Evolutionary conservation across 2,329 filamentous ascomycete genomes (phyloP).

Genomic region (Phialophora verrucosa): DNA sequence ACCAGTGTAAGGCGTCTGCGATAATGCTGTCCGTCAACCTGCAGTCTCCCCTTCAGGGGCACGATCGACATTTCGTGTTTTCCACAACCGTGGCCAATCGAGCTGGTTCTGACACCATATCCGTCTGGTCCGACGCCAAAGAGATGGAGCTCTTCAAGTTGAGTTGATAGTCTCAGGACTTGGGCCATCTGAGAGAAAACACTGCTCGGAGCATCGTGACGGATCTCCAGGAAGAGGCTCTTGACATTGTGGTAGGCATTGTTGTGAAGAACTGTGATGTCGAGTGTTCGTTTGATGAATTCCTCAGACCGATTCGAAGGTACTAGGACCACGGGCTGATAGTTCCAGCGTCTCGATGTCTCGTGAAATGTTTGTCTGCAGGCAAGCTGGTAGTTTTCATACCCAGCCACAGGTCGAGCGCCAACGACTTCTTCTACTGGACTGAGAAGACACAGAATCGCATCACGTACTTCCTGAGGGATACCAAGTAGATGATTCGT

Average conservation of each 20-base stretch:
- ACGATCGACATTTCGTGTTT: constrained; percentile 22
- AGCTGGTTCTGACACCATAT: constrained; percentile 27
- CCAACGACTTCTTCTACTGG: constrained; percentile 6
- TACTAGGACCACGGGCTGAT: constrained; percentile 13
- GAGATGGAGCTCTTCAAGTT: constrained; percentile 34
- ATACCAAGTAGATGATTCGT: constrained; percentile 28
- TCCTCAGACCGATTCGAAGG: constrained; percentile 18
- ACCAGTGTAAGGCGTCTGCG: constrained; percentile 13
- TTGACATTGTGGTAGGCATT: constrained; percentile 18
- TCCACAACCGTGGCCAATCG: constrained; percentile 20
- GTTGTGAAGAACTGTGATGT: constrained; percentile 1
- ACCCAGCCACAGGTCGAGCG: constrained; percentile 18
- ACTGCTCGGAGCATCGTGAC: constrained; percentile 16
- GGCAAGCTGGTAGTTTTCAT: constrained; percentile 21
- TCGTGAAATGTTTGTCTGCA: constrained; percentile 32
- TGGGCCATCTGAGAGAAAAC: constrained; percentile 18
- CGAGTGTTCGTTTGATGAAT: constrained; percentile 17
- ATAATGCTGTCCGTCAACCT: constrained; percentile 26
- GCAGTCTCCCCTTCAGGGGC: constrained; percentile 12
- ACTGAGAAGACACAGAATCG: constrained; percentile 6
- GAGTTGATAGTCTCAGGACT: constrained; percentile 16
- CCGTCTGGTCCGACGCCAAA: constrained; percentile 31
- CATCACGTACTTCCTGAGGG: constrained; percentile 32
- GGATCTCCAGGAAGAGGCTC: constrained; percentile 31
- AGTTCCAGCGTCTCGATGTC: constrained; percentile 3